Conservation (phyloP, 2,329 filamentous ascomycete species). For the Fusarium pseudoanthophilum region DNA sequence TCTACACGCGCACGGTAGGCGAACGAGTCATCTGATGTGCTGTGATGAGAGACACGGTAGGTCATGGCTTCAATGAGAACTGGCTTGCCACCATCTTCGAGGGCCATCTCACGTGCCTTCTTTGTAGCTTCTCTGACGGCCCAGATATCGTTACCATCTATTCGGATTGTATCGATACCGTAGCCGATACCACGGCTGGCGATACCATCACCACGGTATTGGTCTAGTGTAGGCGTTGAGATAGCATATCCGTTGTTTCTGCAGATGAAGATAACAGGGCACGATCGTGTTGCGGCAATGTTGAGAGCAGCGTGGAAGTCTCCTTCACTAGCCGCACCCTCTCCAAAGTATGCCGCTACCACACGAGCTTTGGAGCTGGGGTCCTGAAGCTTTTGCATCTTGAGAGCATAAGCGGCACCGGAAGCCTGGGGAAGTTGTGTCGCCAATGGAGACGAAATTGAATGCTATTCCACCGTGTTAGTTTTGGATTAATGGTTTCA, state of each 20-base stretch:
- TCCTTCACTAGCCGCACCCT: slow-evolving; percentile 89
- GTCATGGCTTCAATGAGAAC: slow-evolving; percentile 96
- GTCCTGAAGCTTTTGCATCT: slow-evolving; percentile 79
- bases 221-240: slow-evolving; percentile 87
- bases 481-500: background rate
- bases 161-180: slow-evolving; percentile 91
- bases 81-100: slow-evolving; percentile 82
- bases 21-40: slow-evolving; percentile 95
- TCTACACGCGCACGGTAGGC: slow-evolving; percentile 94
- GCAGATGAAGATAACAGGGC: slow-evolving; percentile 89
- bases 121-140: slow-evolving; percentile 85
- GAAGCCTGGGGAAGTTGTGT: slow-evolving; percentile 91
- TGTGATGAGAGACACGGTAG: slow-evolving; percentile 97
- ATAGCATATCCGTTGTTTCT: slow-evolving; percentile 95
- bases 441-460: slow-evolving; percentile 83
- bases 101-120: slow-evolving; percentile 79
- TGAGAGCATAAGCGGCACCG: slow-evolving; percentile 87
- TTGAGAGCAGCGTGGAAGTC: slow-evolving; percentile 94
- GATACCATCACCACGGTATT: slow-evolving; percentile 92
- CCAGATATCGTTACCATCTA: slow-evolving; percentile 95
- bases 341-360: slow-evolving; percentile 87
- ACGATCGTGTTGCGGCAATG: slow-evolving; percentile 88
- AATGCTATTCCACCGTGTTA: slow-evolving; percentile 66
- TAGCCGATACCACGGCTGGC: slow-evolving; percentile 88
- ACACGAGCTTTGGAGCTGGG: slow-evolving; percentile 74